A percentile compares a stretch with the other conserved stretches of the same genome.
These are phyloP conservation scores for Davidsoniella virescens DNA, from an alignment of 2,329 filamentous ascomycete genomes.

Conservation along the genomic window DNA sequence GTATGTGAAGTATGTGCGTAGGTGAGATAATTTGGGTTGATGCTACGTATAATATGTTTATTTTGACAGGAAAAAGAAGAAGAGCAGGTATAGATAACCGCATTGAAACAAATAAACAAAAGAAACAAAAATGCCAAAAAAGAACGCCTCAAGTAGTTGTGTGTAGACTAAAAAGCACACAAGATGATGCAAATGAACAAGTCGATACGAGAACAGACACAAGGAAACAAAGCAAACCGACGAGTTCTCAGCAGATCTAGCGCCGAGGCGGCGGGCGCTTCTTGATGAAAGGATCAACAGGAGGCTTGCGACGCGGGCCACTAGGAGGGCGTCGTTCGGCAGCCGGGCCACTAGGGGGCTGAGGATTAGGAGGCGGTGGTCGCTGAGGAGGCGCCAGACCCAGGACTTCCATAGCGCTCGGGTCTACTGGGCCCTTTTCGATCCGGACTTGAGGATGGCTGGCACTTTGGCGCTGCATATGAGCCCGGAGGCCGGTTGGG, in stretches of 20 bases:
- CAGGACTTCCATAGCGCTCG: conserved; percentile 35
- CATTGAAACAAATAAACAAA: neutral
- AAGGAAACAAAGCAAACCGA: neutral
- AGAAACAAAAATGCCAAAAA: neutral
- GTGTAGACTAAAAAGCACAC: too few species aligned
- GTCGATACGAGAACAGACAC: neutral
- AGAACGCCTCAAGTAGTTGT: neutral
- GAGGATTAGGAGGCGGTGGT: conserved; percentile 18
- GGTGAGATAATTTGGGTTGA: too few species aligned
- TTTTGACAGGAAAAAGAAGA: too few species aligned
- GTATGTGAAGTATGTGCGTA: too few species aligned
- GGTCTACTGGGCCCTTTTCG: conserved; percentile 21
- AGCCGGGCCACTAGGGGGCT: neutral
- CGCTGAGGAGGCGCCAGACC: conserved; percentile 31
- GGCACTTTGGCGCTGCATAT: conserved; percentile 17
- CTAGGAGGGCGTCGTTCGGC: conserved; percentile 4
- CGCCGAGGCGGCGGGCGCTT: conserved; percentile 19
- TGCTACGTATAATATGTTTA: too few species aligned
- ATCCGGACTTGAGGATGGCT: neutral
- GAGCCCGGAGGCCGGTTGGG: conserved; percentile 13
- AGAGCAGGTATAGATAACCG: too few species aligned
- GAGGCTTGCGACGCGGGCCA: conserved; percentile 23
- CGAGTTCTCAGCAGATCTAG: neutral
- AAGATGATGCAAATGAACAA: too few species aligned
- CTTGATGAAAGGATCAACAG: conserved; percentile 30